Conservation (phyloP, 192 early-diverging fungal species). For the Dimargaris xerosporica region DNA sequence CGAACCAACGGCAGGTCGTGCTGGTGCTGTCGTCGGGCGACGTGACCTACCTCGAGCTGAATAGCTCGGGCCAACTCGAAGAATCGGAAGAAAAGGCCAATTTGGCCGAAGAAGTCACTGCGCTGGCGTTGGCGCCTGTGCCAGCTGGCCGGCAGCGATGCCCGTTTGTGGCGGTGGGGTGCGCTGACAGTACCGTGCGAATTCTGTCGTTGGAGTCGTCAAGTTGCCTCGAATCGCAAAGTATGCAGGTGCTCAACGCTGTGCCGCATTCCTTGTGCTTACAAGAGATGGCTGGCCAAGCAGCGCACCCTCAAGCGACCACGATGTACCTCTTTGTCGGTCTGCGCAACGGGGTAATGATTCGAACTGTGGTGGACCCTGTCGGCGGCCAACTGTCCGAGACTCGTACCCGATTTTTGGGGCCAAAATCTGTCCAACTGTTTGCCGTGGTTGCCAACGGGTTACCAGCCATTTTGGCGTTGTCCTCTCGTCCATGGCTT, state of each 20-base stretch:
- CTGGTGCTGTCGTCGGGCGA: slow-evolving; percentile 74
- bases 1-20: slow-evolving; percentile 67
- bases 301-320: slow-evolving; percentile 31
- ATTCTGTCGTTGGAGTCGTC: slow-evolving; percentile 71
- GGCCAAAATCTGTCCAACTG: slow-evolving; percentile 68
- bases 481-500: slow-evolving; percentile 81
- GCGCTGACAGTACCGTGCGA: slow-evolving; percentile 81
- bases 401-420: slow-evolving; percentile 70
- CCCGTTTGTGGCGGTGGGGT: slow-evolving; percentile 79
- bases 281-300: slow-evolving; percentile 66
- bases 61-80: slow-evolving; percentile 60
- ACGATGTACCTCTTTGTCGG: slow-evolving; percentile 76
- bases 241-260: slow-evolving; percentile 56
- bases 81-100: slow-evolving; percentile 71
- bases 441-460: slow-evolving; percentile 52
- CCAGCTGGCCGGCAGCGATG: slow-evolving; percentile 57
- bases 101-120: slow-evolving; percentile 50
- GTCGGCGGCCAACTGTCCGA: slow-evolving; percentile 70
- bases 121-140: slow-evolving; percentile 65
- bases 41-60: slow-evolving; percentile 87
- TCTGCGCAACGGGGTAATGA: slow-evolving; percentile 72
- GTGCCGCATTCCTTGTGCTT: slow-evolving; percentile 59
- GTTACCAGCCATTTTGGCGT: slow-evolving; percentile 57
- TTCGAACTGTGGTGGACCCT: slow-evolving; percentile 72
- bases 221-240: slow-evolving; percentile 55